A percentile compares a stretch with the other conserved stretches of the same genome.
Evolutionary conservation across 331 rosid species (phyloP).

Genomic region (Pyrus hybrid): DNA sequence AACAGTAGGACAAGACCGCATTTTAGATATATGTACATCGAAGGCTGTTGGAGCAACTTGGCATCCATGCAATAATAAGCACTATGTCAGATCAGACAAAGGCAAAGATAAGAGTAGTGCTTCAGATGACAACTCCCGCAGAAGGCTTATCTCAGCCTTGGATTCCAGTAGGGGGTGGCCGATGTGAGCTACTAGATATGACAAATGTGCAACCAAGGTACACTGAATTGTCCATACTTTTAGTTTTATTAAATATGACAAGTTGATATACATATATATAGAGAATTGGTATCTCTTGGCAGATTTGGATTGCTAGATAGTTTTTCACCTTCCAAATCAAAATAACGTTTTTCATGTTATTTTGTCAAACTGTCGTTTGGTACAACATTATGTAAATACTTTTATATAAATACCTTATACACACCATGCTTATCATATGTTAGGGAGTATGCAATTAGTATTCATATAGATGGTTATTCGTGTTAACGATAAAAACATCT

Average conservation of each 20-base stretch:
- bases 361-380: too few relatives aligned
- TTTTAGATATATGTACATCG: slow-evolving; percentile 12
- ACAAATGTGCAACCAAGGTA: slow-evolving; percentile 22
- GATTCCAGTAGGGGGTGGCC: not conserved
- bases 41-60: slow-evolving; percentile 13
- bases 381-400: too few relatives aligned
- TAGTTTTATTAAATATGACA: not conserved
- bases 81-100: not conserved
- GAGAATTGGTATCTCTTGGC: too few relatives aligned
- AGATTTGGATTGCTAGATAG: too few relatives aligned
- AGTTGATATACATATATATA: not conserved
- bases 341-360: too few relatives aligned
- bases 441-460: too few relatives aligned
- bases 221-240: not conserved
- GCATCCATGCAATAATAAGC: slow-evolving; percentile 21
- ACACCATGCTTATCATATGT: too few relatives aligned
- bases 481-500: too few relatives aligned
- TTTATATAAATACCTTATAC: too few relatives aligned
- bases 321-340: too few relatives aligned
- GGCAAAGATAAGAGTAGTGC: not conserved
- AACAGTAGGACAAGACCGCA: slow-evolving; percentile 13
- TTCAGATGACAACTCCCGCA: not conserved
- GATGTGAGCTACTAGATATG: not conserved
- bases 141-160: slow-evolving; percentile 1
- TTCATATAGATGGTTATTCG: too few relatives aligned